Evolutionary conservation across 2,329 filamentous ascomycete species (phyloP).

Genomic region (Ceratocystis variospora): DNA sequence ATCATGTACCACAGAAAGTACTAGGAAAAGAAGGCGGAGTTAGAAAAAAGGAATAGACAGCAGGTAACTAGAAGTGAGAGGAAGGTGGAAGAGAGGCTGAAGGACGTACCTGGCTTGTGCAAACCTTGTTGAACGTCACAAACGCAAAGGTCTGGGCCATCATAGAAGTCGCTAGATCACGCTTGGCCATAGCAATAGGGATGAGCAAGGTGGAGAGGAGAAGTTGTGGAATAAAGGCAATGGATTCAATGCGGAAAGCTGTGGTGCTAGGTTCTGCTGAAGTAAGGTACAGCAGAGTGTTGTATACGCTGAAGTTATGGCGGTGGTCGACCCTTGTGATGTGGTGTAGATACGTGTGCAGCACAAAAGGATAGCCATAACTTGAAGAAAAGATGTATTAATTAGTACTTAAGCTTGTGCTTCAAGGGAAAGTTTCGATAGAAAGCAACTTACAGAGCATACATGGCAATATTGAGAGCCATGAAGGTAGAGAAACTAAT

Average conservation of each 20-base stretch:
- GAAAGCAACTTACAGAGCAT: conserved; percentile 42
- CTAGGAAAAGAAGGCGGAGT: conserved; percentile 31
- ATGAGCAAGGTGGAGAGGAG: conserved; percentile 65
- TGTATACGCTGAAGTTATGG: conserved; percentile 97
- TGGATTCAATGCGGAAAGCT: conserved; percentile 48
- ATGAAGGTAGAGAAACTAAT: conserved; percentile 61
- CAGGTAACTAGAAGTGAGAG: not conserved
- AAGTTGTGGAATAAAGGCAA: conserved; percentile 83
- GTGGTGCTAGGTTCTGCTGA: conserved; percentile 44
- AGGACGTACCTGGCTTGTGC: conserved; percentile 73
- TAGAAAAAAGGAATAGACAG: not conserved
- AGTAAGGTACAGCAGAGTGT: conserved; percentile 74
- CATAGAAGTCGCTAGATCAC: conserved; percentile 69
- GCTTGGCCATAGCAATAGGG: conserved; percentile 63
- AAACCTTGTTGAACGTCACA: conserved; percentile 97
- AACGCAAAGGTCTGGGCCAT: conserved; percentile 94
- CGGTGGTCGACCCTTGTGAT: conserved; percentile 86
- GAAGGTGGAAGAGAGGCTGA: not conserved
- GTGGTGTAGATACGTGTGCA: conserved; percentile 89
- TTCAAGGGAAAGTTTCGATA: not conserved
- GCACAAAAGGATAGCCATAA: conserved; percentile 68
- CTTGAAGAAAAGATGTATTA: conserved; percentile 28
- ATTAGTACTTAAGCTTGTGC: conserved; percentile 14
- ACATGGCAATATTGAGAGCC: conserved; percentile 66
- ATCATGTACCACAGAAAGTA: conserved; percentile 99